Evolutionary conservation across 176 grass and related monocot genomes (phyloP), one percentile per base, ranked within the genome.

Genomic region (Aegilops speltoides): DNA sequence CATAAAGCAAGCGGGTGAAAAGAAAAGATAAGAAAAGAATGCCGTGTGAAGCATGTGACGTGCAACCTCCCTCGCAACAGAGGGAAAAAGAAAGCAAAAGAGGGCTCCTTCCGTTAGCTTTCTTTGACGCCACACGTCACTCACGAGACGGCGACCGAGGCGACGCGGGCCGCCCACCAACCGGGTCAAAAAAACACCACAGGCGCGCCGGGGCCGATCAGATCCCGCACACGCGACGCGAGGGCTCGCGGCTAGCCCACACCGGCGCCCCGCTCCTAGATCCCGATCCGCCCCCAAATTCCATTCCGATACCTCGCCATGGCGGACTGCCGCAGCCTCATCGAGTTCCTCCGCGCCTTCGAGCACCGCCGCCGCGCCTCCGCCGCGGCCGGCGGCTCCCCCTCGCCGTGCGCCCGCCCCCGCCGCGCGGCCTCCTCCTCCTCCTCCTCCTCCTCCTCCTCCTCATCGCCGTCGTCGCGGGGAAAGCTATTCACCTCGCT

Each of bases 251-350:
- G 54, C 74, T 13, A 11, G 8, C 34, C 34, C 23, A 11, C 59
- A 43, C 38, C 46, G 13, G 62, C 46, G 34, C 68, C 6, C 71
- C 11, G 22, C 17, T 4, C 36, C 38, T 57, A 87, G 79, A 83
- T 88, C 64, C 63, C 80, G 73, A 79, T 88, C 45, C 45, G 45
- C 87, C 50, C 59, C 48, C 60, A 7, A 33, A 43, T 48, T 10
- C 71, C 82, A 64, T 64, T 34, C 8, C 36, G 68, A 41, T 61
- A 38, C 38, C 38, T 40, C 38, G 77, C 89, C 81, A 95, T 97
- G 95, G 90, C 88, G 7, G 95, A 97, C 84, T 97, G 95, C 86
- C 88, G 92, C 81, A 97, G 92, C 89, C 84, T 95, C 84, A 93
- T 95, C 86, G 95, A 97, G 89, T 97, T 95, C 87, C 92, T 91